A percentile compares a stretch with the other conserved stretches of the same genome.
phyloP scores from a whole-genome alignment of 352 stramenopile species.

The Elongisporangium prolatum region DNA sequence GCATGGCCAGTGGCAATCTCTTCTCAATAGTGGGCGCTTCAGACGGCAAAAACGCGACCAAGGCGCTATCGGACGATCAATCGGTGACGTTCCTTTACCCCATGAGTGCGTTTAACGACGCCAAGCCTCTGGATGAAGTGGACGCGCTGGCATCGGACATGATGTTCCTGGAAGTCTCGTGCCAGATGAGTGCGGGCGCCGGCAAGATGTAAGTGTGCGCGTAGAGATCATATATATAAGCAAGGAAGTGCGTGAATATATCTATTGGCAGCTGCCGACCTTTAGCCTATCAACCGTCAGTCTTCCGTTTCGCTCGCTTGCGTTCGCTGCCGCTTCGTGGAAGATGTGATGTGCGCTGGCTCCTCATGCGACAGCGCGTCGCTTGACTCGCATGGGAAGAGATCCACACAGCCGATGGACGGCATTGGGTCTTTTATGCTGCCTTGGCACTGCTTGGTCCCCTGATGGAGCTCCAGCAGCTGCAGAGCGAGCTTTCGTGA shows the following conservation, averaged over 20 bases:
- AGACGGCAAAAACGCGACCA: slow-evolving; percentile 15
- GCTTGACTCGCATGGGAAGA: slow-evolving; percentile 27
- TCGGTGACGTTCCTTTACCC: slow-evolving; percentile 84
- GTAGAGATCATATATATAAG: not conserved
- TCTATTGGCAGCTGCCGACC: not conserved
- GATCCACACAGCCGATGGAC: slow-evolving; percentile 56
- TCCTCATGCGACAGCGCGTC: slow-evolving; percentile 12
- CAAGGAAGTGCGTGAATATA: not conserved
- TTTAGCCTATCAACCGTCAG: not conserved
- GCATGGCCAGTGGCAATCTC: slow-evolving; percentile 55
- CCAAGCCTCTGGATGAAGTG: slow-evolving; percentile 28
- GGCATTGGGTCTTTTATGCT: slow-evolving; percentile 46
- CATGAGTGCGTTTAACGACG: slow-evolving; percentile 69
- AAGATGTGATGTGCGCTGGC: slow-evolving; percentile 11
- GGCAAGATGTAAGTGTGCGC: slow-evolving; percentile 17
- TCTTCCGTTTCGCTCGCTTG: not conserved
- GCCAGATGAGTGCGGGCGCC: slow-evolving; percentile 50
- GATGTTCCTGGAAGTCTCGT: slow-evolving; percentile 81
- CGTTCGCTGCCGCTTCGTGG: not conserved
- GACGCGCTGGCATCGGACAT: slow-evolving; percentile 26
- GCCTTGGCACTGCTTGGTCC: slow-evolving; percentile 28
- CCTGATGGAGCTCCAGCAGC: slow-evolving; percentile 29
- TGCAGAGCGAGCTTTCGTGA: slow-evolving; percentile 25
- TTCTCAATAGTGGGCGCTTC: slow-evolving; percentile 48
- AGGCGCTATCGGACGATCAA: slow-evolving; percentile 42